phyloP scores from a whole-genome alignment of 1,284 basidiomycete genomes.

The Naganishia liquefaciens region DNA sequence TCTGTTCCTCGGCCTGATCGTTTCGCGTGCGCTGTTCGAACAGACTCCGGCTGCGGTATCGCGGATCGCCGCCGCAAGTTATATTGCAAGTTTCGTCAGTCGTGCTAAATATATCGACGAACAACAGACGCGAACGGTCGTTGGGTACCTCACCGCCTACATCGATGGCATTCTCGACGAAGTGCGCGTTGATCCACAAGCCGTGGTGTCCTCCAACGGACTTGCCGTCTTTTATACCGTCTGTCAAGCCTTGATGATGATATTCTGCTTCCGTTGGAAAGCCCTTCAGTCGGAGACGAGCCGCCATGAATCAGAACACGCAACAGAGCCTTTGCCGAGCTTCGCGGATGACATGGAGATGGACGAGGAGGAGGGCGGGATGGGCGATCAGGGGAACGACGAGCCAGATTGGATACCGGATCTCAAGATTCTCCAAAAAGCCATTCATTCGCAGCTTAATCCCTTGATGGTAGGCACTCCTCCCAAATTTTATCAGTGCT shows the following conservation, averaged over 20 bases:
- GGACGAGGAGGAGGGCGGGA: conserved; percentile 24
- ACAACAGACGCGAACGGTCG: conserved; percentile 71
- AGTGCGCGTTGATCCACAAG: conserved; percentile 61
- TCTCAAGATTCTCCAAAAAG: conserved; percentile 75
- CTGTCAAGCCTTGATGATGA: conserved; percentile 87
- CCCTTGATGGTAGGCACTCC: conserved; percentile 71
- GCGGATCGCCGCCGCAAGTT: conserved; percentile 83
- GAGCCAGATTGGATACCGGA: conserved; percentile 78
- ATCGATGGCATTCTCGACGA: conserved; percentile 73
- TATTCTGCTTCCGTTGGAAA: conserved; percentile 98
- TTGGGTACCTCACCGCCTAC: conserved; percentile 80
- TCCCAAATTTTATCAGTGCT: not conserved
- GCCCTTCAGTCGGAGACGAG: conserved; percentile 38
- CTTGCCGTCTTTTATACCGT: conserved; percentile 89
- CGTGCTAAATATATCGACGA: conserved; percentile 84
- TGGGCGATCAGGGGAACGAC: conserved; percentile 47
- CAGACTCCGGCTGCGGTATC: conserved; percentile 67
- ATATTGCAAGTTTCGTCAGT: conserved; percentile 89
- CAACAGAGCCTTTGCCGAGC: conserved; percentile 54
- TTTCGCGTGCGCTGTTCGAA: conserved; percentile 79
- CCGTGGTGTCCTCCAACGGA: conserved; percentile 29
- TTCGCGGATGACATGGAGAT: conserved; percentile 61
- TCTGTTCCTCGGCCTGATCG: conserved; percentile 87
- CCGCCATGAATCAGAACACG: conserved; percentile 3
- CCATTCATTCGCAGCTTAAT: conserved; percentile 80